Evolutionary conservation across 768 basidiomycete species (phyloP).

Genomic region (Lactifluus pinguis): DNA sequence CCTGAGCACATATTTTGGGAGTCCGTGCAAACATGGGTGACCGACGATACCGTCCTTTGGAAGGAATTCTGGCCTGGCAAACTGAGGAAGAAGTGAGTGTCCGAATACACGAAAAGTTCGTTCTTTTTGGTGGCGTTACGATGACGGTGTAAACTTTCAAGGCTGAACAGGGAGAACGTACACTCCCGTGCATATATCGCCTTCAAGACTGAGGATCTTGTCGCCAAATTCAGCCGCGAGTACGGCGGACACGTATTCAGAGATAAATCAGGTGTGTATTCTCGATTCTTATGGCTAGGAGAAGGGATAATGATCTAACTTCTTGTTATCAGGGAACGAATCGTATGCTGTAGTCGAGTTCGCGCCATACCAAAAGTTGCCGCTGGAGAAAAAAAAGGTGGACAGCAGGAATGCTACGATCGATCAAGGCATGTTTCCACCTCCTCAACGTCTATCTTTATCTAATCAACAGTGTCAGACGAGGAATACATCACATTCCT

Average conservation of each 20-base stretch:
- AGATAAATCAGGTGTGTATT: constrained; percentile 74
- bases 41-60: constrained; percentile 62
- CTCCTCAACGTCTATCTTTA: neutral
- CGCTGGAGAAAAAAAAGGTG: constrained; percentile 61
- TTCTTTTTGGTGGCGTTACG: neutral
- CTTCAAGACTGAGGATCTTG: constrained; percentile 66
- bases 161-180: constrained; percentile 76
- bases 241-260: constrained; percentile 91
- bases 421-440: constrained; percentile 56
- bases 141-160: constrained; percentile 22
- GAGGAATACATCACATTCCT: constrained; percentile 80
- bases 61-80: constrained; percentile 62
- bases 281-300: neutral
- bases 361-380: constrained; percentile 84
- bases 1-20: constrained; percentile 94
- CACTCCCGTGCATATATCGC: constrained; percentile 87
- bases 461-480: constrained; percentile 35
- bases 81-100: constrained; percentile 52
- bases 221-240: constrained; percentile 67
- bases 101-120: neutral
- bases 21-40: constrained; percentile 78
- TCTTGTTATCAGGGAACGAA: constrained; percentile 57
- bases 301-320: neutral
- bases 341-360: constrained; percentile 88
- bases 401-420: constrained; percentile 84